These are phyloP conservation scores for Orbilia oligospora DNA, from an alignment of 2,329 filamentous ascomycete genomes.

Conservation along the genomic window DNA sequence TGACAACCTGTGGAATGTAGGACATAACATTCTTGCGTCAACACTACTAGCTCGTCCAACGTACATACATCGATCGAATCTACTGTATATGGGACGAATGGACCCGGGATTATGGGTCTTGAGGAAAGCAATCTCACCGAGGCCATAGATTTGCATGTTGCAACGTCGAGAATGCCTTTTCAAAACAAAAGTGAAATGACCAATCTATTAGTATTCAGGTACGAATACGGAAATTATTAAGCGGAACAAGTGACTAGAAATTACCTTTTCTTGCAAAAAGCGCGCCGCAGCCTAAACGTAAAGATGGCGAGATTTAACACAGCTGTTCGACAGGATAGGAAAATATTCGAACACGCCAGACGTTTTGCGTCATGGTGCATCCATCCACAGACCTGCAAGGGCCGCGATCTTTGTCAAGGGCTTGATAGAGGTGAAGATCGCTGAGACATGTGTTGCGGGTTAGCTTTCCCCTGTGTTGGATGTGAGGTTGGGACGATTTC, in stretches of 20 bases:
- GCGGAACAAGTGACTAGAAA: slow-evolving; percentile 27
- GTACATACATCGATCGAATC: background rate
- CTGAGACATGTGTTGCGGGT: slow-evolving; percentile 54
- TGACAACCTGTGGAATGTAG: slow-evolving; percentile 59
- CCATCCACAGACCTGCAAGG: slow-evolving; percentile 58
- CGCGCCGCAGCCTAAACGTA: slow-evolving; percentile 60
- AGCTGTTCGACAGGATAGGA: slow-evolving; percentile 7
- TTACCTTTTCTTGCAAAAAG: slow-evolving; percentile 64
- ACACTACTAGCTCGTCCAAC: slow-evolving; percentile 8
- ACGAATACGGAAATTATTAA: slow-evolving; percentile 38
- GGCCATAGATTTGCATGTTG: slow-evolving; percentile 63
- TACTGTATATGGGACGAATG: background rate
- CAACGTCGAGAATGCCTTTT: slow-evolving; percentile 63
- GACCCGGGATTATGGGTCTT: slow-evolving; percentile 37
- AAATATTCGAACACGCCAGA: slow-evolving; percentile 16
- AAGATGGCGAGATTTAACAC: slow-evolving; percentile 44
- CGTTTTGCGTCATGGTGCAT: slow-evolving; percentile 43
- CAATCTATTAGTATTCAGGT: slow-evolving; percentile 36
- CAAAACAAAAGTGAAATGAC: slow-evolving; percentile 29
- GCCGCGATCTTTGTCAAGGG: slow-evolving; percentile 64
- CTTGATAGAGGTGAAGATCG: slow-evolving; percentile 64
- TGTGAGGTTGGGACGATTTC: slow-evolving; percentile 25
- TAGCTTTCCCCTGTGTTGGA: slow-evolving; percentile 29
- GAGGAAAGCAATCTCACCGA: slow-evolving; percentile 62
- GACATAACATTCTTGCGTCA: slow-evolving; percentile 54